Conservation (phyloP, 2,329 filamentous ascomycete genomes). For the Grosmannia huntii region DNA sequence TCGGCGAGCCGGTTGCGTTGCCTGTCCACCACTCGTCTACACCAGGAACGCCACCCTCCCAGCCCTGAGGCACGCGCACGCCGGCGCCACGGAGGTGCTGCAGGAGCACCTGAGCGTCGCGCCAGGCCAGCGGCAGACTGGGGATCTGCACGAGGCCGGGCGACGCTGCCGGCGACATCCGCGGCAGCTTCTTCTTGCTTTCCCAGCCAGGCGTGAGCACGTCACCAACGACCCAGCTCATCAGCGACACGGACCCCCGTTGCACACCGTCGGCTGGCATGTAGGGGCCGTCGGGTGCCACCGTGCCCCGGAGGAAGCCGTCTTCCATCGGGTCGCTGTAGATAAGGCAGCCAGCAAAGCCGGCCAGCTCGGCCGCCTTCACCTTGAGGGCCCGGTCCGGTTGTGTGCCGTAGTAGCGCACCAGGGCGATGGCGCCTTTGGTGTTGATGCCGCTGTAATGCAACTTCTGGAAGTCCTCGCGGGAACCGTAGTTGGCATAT, state of each 20-base stretch:
- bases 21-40: slow-evolving; percentile 78
- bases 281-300: slow-evolving; percentile 64
- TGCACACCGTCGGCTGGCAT: slow-evolving; percentile 76
- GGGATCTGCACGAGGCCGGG: slow-evolving; percentile 70
- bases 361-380: slow-evolving; percentile 76
- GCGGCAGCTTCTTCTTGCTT: slow-evolving; percentile 49
- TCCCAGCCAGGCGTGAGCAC: slow-evolving; percentile 84
- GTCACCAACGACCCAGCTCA: slow-evolving; percentile 76
- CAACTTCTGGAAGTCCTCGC: slow-evolving; percentile 67
- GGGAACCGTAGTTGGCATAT: slow-evolving; percentile 84
- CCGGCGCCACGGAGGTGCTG: slow-evolving; percentile 66
- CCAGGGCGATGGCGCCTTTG: slow-evolving; percentile 69
- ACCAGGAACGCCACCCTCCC: slow-evolving; percentile 66
- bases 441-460: slow-evolving; percentile 59
- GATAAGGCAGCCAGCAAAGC: slow-evolving; percentile 76
- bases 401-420: slow-evolving; percentile 67
- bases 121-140: slow-evolving; percentile 80
- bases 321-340: slow-evolving; percentile 86
- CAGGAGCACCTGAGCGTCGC: slow-evolving; percentile 71
- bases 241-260: slow-evolving; percentile 66
- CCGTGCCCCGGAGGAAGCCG: slow-evolving; percentile 60
- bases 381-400: slow-evolving; percentile 67
- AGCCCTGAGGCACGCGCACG: slow-evolving; percentile 51
- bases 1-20: slow-evolving; percentile 53
- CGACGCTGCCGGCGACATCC: slow-evolving; percentile 57